Evolutionary conservation across 352 stramenopile species (phyloP), one percentile per base, ranked within the genome.

Genomic region (Pythium periplocum): DNA sequence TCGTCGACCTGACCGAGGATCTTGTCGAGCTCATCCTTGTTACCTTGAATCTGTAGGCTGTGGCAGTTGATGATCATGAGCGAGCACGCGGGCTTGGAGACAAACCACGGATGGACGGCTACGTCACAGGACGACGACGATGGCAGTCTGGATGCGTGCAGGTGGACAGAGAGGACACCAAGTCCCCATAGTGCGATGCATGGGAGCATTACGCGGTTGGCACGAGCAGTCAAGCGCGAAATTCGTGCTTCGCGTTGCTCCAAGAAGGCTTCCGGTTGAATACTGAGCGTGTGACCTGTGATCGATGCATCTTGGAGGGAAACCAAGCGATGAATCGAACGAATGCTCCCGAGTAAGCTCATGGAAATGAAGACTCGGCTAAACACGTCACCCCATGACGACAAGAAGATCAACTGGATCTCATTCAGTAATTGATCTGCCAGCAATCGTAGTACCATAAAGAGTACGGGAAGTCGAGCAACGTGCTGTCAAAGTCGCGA

Each of bases 1-100:
- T 37, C 40, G 17, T 83, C 59, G 31, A 83, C 44, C 2, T 30
- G 7, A 2, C 10, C 26, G n/a, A 73, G 64, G 4, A 63, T 45
- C 3, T 30, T 12, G 4, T 52, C 49, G 35, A 53, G 26, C 12
- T 62, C 49, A 12, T n/a, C 26, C 26, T 45, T 6, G 17, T 53
- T 48, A n/a, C 53, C 53, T 8, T n/a, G 41, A 6, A 47, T 42
- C 2, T 42, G 49, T 1, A 26, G 8, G 2, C 17, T 26, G 33
- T 51, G 40, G 34, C 56, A 62, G 49, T 57, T 62, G 48, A 62
- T 33, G 17, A 57, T 43, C n/a, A 57, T 36, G 11, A 62, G 40
- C 5, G 55, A 48, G 36, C 55, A 62, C 30, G 48, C 55, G 12
- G 48, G 48, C 4, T 48, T 32, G 32, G 36, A 2, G 5, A 42